Conservation (phyloP, 805 yeast species). For the Jamesozyma rosinii region DNA sequence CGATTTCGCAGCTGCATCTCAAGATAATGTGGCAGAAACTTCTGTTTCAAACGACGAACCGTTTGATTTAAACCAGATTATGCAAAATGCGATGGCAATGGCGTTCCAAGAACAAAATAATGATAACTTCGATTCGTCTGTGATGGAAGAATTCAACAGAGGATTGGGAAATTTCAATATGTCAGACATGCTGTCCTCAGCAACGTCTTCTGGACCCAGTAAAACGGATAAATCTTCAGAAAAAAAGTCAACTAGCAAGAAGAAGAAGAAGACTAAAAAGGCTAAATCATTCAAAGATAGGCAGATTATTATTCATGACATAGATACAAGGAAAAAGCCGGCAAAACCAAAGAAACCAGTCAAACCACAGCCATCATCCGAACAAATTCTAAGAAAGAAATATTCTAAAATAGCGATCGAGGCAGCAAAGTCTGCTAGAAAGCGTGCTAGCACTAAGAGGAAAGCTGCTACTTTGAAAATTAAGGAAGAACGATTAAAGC, state of each 20-base stretch:
- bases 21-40: conserved; percentile 3
- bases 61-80: conserved; percentile 59
- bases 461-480: conserved; percentile 11
- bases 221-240: not conserved
- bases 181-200: conserved; percentile 1
- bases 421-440: conserved; percentile 25
- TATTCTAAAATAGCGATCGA: conserved; percentile 17
- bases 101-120: conserved; percentile 48
- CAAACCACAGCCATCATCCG: conserved; percentile 11
- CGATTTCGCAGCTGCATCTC: not conserved
- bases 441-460: conserved; percentile 15
- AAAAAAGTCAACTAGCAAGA: conserved; percentile 1
- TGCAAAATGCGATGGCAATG: conserved; percentile 69
- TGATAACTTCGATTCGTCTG: conserved; percentile 14
- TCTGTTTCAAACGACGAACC: conserved; percentile 32
- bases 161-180: conserved; percentile 15
- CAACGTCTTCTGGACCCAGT: not conserved
- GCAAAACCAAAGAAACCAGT: conserved; percentile 6
- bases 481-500: conserved; percentile 10
- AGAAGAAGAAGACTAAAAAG: conserved; percentile 1
- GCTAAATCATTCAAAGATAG: conserved; percentile 6
- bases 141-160: conserved; percentile 23
- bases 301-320: conserved; percentile 10
- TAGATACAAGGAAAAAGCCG: conserved; percentile 6
- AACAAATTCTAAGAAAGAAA: conserved; percentile 15